Evolutionary conservation across 805 yeast species (phyloP).

Genomic region (Clavispora asparagi): DNA sequence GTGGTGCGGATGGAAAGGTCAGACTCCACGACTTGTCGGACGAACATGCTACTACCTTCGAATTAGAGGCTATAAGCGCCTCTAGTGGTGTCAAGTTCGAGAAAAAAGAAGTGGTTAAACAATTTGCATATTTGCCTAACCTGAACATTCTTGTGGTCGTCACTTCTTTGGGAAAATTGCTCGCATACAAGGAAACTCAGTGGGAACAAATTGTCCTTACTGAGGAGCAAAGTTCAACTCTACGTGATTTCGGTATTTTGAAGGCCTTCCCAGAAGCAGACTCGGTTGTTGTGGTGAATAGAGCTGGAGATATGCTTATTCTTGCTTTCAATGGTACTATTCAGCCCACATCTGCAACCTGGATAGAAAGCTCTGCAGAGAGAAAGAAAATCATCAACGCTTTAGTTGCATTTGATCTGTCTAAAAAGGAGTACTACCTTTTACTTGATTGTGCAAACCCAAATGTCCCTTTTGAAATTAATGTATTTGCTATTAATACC

Average conservation of each 20-base stretch:
- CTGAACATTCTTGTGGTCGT: conserved; percentile 43
- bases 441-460: conserved; percentile 69
- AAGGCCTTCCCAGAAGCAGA: conserved; percentile 35
- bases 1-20: conserved; percentile 91
- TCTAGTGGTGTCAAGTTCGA: conserved; percentile 21
- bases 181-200: conserved; percentile 17
- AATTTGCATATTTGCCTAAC: conserved; percentile 43
- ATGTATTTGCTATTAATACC: conserved; percentile 24
- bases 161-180: conserved; percentile 56
- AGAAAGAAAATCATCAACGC: conserved; percentile 49
- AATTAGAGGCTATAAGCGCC: conserved; percentile 28
- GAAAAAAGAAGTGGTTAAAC: conserved; percentile 57
- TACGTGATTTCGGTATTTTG: conserved; percentile 39
- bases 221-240: conserved; percentile 15
- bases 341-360: conserved; percentile 21
- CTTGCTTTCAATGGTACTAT: conserved; percentile 28
- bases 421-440: conserved; percentile 24
- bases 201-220: conserved; percentile 5
- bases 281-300: conserved; percentile 20
- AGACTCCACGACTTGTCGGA: conserved; percentile 46
- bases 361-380: conserved; percentile 20
- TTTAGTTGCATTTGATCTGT: conserved; percentile 23
- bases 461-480: conserved; percentile 44
- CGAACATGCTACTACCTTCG: conserved; percentile 15
- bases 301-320: conserved; percentile 39